Evolutionary conservation across 2,329 filamentous ascomycete species (phyloP).

Genomic region (Talaromyces pinophilus): DNA sequence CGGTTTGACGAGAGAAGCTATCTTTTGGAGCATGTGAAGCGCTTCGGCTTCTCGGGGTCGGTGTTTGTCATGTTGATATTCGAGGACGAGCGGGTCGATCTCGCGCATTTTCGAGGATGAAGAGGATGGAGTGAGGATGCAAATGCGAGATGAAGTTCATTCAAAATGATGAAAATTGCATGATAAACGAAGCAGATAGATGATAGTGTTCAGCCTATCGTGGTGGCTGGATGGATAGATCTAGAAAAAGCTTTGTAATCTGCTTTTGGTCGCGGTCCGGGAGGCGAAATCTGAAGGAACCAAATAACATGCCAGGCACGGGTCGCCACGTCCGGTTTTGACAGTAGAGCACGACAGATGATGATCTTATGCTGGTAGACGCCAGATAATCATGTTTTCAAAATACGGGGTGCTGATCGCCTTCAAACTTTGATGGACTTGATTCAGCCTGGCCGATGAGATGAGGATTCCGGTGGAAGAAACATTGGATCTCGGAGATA

Average conservation of each 20-base stretch:
- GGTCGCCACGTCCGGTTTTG: neutral
- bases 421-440: neutral
- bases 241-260: slow-evolving; percentile 25
- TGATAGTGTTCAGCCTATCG: neutral
- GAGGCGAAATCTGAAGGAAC: slow-evolving; percentile 15
- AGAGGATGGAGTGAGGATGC: neutral
- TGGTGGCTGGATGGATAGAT: slow-evolving; percentile 16
- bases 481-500: neutral
- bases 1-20: slow-evolving; percentile 87
- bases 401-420: too few species aligned
- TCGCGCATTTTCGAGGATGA: slow-evolving; percentile 39
- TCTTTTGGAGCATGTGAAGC: slow-evolving; percentile 67
- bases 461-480: neutral
- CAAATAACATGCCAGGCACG: slow-evolving; percentile 1
- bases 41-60: slow-evolving; percentile 54
- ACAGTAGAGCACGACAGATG: neutral
- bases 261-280: neutral
- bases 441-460: neutral
- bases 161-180: neutral
- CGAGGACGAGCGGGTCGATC: slow-evolving; percentile 50
- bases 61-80: slow-evolving; percentile 57
- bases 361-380: too few species aligned
- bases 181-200: neutral
- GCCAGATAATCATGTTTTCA: neutral
- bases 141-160: neutral